A percentile compares a stretch with the other conserved stretches of the same genome.
These are phyloP conservation scores for Botrytis sinoallii DNA, from an alignment of 2,329 filamentous ascomycete genomes.

Conservation along the genomic window DNA sequence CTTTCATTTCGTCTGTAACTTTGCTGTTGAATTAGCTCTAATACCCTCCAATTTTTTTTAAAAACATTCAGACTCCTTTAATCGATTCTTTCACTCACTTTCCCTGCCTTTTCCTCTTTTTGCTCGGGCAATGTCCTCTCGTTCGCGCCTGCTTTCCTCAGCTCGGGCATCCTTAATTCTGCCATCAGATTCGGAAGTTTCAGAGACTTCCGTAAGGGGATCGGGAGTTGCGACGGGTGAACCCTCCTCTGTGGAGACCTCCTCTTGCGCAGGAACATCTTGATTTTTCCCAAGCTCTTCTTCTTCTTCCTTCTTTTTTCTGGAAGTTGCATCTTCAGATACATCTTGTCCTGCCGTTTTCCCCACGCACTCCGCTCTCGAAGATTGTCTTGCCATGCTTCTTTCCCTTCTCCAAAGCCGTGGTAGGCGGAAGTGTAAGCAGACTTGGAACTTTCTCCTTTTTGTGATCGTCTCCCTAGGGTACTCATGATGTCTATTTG, in stretches of 20 bases:
- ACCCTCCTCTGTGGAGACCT: neutral
- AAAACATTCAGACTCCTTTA: no score
- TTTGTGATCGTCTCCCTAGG: neutral
- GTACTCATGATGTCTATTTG: neutral
- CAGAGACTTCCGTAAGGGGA: neutral
- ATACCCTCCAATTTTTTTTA: no score
- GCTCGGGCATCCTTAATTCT: neutral
- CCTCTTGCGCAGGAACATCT: neutral
- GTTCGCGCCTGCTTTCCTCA: no score
- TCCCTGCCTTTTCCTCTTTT: neutral
- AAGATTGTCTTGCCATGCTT: neutral
- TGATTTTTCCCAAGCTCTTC: neutral
- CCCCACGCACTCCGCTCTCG: no score
- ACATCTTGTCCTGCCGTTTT: no score
- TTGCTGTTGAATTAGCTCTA: no score
- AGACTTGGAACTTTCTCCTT: no score
- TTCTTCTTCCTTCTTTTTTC: neutral
- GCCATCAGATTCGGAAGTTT: neutral
- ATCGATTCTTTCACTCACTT: neutral
- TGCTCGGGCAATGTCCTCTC: neutral
- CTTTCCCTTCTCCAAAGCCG: neutral
- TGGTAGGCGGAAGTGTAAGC: neutral
- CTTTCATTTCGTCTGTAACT: neutral
- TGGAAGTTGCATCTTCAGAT: neutral
- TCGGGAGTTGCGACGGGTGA: neutral